phyloP scores from a whole-genome alignment of 1,139 yeast species.

The Yamadazyma taylorii region DNA sequence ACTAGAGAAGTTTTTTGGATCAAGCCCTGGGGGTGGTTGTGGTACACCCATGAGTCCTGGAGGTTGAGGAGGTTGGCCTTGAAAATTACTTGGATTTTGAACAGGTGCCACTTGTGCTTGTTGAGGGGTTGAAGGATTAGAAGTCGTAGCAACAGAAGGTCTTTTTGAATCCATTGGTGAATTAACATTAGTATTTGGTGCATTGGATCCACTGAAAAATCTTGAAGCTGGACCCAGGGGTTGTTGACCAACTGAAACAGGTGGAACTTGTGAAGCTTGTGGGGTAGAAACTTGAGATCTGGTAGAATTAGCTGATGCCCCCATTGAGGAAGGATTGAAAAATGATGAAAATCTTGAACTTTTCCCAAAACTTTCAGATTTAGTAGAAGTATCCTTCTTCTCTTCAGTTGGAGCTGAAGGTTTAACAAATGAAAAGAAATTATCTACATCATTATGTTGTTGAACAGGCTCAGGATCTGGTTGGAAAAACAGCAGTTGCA shows the following conservation, averaged over 20 bases:
- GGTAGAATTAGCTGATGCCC: constrained; percentile 2
- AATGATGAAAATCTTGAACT: constrained; percentile 52
- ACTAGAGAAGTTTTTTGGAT: too few species aligned
- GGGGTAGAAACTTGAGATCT: neutral
- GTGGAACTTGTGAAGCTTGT: constrained; percentile 9
- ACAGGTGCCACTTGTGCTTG: neutral
- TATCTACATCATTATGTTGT: constrained; percentile 50
- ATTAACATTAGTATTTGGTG: constrained; percentile 3
- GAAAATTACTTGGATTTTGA: neutral
- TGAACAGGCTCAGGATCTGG: constrained; percentile 16
- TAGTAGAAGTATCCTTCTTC: constrained; percentile 7
- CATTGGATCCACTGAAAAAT: constrained; percentile 16
- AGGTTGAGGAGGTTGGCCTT: constrained; percentile 2
- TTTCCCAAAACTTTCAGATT: constrained; percentile 20
- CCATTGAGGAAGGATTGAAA: constrained; percentile 24
- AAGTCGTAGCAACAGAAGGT: neutral
- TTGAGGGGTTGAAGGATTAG: constrained; percentile 2
- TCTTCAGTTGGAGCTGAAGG: constrained; percentile 23
- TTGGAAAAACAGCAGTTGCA: constrained; percentile 1
- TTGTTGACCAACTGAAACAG: constrained; percentile 9
- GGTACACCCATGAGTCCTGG: constrained; percentile 14
- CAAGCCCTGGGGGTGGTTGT: constrained; percentile 6
- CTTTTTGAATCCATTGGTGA: constrained; percentile 1
- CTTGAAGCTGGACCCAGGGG: constrained; percentile 16
- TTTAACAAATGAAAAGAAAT: constrained; percentile 49